A percentile compares a stretch with the other conserved stretches of the same genome.
phyloP scores from a whole-genome alignment of 1,284 basidiomycete genomes.

The Trichosporon sp. region DNA sequence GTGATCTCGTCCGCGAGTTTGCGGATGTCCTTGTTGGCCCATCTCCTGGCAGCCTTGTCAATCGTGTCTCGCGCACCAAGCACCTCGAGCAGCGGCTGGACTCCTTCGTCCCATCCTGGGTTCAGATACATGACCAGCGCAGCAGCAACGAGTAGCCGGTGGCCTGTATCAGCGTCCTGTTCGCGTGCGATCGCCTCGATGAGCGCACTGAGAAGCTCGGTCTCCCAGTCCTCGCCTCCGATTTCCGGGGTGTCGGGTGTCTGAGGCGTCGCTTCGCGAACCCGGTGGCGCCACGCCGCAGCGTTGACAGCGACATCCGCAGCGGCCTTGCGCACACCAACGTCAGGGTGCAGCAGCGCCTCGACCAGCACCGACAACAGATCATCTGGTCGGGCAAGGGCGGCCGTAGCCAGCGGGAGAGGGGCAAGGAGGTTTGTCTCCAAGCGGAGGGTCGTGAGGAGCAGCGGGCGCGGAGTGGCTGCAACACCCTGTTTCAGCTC shows the following conservation, averaged over 20 bases:
- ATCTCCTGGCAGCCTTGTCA: slow-evolving; percentile 62
- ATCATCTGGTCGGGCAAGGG: slow-evolving; percentile 58
- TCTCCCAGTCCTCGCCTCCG: slow-evolving; percentile 73
- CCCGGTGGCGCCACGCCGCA: slow-evolving; percentile 66
- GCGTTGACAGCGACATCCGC: slow-evolving; percentile 80
- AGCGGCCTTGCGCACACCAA: slow-evolving; percentile 70
- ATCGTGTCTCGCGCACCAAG: slow-evolving; percentile 64
- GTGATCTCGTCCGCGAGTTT: slow-evolving; percentile 69
- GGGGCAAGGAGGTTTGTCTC: slow-evolving; percentile 72
- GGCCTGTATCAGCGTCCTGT: slow-evolving; percentile 73
- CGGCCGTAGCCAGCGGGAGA: slow-evolving; percentile 60
- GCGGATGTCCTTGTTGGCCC: slow-evolving; percentile 62
- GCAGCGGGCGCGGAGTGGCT: slow-evolving; percentile 57
- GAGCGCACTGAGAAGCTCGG: slow-evolving; percentile 76
- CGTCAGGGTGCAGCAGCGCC: slow-evolving; percentile 69
- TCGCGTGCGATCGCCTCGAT: slow-evolving; percentile 74
- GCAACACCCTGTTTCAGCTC: slow-evolving; percentile 31
- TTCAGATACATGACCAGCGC: slow-evolving; percentile 71
- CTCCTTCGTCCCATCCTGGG: slow-evolving; percentile 61
- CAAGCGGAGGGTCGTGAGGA: slow-evolving; percentile 71
- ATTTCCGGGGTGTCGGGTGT: slow-evolving; percentile 56
- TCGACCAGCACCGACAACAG: slow-evolving; percentile 65
- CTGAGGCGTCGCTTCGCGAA: slow-evolving; percentile 46
- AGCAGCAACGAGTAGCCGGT: slow-evolving; percentile 74
- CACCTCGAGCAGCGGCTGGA: slow-evolving; percentile 70